These are phyloP conservation scores for Diaporthe nobilis DNA, from an alignment of 2,329 filamentous ascomycete species.

Conservation along the genomic window DNA sequence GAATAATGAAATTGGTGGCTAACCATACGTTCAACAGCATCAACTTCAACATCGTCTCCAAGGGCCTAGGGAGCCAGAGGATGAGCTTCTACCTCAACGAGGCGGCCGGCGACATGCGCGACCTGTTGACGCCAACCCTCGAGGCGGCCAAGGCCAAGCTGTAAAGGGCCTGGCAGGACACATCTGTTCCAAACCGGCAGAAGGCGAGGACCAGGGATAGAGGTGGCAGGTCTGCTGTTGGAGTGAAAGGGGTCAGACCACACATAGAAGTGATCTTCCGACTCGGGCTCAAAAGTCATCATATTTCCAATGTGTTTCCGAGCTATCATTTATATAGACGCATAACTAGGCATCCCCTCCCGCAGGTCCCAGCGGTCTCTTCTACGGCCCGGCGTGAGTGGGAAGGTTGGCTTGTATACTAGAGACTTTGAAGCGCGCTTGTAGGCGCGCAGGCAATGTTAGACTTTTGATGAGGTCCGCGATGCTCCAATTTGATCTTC, in stretches of 20 bases:
- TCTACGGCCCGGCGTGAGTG: neutral
- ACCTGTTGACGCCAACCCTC: constrained; percentile 85
- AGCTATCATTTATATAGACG: constrained; percentile 11
- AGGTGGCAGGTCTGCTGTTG: neutral
- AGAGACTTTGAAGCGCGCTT: neutral
- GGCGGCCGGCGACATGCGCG: constrained; percentile 89
- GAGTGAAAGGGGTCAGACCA: neutral
- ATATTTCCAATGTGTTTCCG: constrained; percentile 15
- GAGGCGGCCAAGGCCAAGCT: constrained; percentile 89
- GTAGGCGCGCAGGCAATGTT: neutral
- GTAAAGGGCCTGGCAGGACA: constrained; percentile 60
- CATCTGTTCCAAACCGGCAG: neutral
- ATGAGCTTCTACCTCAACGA: constrained; percentile 98
- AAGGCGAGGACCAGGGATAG: neutral
- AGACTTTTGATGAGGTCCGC: neutral
- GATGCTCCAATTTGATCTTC: neutral
- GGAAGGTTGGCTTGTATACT: constrained; percentile 2
- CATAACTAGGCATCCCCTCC: neutral
- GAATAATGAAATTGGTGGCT: neutral
- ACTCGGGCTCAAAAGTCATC: constrained; percentile 11
- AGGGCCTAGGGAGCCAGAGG: constrained; percentile 88
- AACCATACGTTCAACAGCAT: constrained; percentile 67
- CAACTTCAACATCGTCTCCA: constrained; percentile 98
- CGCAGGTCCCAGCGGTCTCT: neutral
- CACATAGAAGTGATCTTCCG: neutral